These are phyloP conservation scores for Colletotrichum melonis DNA, from an alignment of 2,329 filamentous ascomycete genomes.

Conservation along the genomic window DNA sequence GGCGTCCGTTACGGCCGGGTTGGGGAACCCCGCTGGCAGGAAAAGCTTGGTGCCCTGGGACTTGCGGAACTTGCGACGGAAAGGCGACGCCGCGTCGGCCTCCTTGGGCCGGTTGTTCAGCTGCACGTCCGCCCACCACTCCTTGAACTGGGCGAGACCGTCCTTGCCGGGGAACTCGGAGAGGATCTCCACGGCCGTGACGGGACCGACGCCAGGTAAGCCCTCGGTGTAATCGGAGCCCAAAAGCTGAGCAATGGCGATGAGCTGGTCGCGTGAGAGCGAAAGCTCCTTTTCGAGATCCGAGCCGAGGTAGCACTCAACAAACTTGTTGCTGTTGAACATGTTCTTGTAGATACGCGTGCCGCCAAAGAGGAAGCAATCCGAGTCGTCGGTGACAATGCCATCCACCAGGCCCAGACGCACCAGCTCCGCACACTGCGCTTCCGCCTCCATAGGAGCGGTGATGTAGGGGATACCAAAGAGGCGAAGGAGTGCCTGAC, in stretches of 20 bases:
- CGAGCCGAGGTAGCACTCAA: conserved; percentile 89
- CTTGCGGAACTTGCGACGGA: conserved; percentile 88
- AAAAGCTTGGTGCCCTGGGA: conserved; percentile 86
- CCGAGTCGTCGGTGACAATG: conserved; percentile 96
- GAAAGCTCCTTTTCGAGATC: conserved; percentile 93
- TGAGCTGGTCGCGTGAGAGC: conserved; percentile 86
- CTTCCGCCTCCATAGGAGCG: conserved; percentile 98
- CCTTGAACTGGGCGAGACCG: conserved; percentile 79
- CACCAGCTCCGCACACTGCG: conserved; percentile 94
- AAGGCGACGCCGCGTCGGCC: conserved; percentile 69
- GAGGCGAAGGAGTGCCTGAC: conserved; percentile 87
- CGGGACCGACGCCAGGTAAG: conserved; percentile 88
- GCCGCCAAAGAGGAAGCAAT: conserved; percentile 96
- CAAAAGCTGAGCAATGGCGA: conserved; percentile 88
- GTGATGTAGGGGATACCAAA: conserved; percentile 98
- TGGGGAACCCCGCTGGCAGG: conserved; percentile 83
- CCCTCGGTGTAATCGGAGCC: conserved; percentile 97
- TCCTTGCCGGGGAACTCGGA: conserved; percentile 80
- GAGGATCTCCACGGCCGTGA: conserved; percentile 93
- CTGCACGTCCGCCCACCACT: conserved; percentile 90
- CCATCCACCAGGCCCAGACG: conserved; percentile 90
- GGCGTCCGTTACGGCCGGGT: conserved; percentile 80
- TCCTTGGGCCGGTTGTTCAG: conserved; percentile 70
- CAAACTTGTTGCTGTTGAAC: conserved; percentile 98
- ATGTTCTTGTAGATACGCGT: conserved; percentile 99